phyloP scores from a whole-genome alignment of 225 moss, liverwort and hornwort genomes.

The Climacium dendroides region DNA sequence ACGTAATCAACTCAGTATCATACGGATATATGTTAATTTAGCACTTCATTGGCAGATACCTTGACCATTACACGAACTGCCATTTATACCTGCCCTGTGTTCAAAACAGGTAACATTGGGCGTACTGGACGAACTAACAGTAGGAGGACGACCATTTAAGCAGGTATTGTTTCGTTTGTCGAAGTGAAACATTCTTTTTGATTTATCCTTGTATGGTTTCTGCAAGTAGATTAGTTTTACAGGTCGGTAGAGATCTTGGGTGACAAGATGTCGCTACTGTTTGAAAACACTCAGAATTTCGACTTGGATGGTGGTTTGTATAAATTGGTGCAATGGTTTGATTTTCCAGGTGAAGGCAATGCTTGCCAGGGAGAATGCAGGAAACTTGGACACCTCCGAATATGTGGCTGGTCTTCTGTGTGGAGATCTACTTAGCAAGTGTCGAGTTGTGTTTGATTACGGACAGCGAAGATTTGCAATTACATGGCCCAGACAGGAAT shows the following conservation, averaged over 20 bases:
- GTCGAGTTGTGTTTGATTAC: conserved; percentile 59
- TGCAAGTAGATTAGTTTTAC: neutral
- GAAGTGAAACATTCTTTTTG: neutral
- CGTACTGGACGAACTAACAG: conserved; percentile 32
- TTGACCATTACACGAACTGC: neutral
- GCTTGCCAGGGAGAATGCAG: conserved; percentile 30
- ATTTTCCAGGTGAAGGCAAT: conserved; percentile 41
- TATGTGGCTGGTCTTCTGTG: conserved; percentile 74
- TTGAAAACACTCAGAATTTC: neutral
- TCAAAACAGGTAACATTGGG: conserved; percentile 53
- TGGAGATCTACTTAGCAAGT: conserved; percentile 52
- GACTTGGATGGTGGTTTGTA: neutral
- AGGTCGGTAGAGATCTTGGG: neutral
- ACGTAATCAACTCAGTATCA: neutral
- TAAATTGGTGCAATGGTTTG: neutral
- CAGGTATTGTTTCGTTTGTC: neutral
- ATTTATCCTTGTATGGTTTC: neutral
- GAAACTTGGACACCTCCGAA: conserved; percentile 71
- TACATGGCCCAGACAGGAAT: neutral
- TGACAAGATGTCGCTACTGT: neutral
- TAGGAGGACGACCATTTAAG: conserved; percentile 51
- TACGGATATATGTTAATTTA: neutral
- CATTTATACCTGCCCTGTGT: neutral
- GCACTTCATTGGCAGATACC: neutral
- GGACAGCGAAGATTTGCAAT: conserved; percentile 23